Percentiles rank a stretch among this genome's conserved stretches.
Conservation (phyloP, 2,329 filamentous ascomycete species). For the Monosporascus cannonballus region DNA sequence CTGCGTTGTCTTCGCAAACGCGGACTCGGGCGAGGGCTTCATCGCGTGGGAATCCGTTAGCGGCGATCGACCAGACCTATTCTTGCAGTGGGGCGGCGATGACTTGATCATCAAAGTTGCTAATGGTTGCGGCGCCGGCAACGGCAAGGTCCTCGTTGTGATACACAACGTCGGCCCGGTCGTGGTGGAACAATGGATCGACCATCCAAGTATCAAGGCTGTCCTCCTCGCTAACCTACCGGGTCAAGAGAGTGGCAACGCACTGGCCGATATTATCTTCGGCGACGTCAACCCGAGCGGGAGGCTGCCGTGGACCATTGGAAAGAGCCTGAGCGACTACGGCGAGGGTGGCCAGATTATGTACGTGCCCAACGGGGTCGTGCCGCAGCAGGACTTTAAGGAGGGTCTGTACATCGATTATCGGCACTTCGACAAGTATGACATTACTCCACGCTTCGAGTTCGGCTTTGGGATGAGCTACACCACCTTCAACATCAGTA, state of each 20-base stretch:
- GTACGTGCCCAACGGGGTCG: slow-evolving; percentile 60
- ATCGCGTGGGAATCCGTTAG: slow-evolving; percentile 54
- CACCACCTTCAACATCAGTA: slow-evolving; percentile 61
- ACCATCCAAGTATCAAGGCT: slow-evolving; percentile 69
- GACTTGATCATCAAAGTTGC: slow-evolving; percentile 68
- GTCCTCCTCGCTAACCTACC: slow-evolving; percentile 81
- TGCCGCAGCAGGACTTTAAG: slow-evolving; percentile 75
- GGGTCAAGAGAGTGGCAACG: slow-evolving; percentile 79
- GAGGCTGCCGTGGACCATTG: slow-evolving; percentile 84
- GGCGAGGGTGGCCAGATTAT: slow-evolving; percentile 65
- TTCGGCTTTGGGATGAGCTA: slow-evolving; percentile 86
- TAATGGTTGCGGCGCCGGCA: slow-evolving; percentile 54
- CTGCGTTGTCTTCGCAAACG: slow-evolving; percentile 81
- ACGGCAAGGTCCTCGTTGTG: slow-evolving; percentile 71
- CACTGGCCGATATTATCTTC: slow-evolving; percentile 72
- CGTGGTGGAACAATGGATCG: slow-evolving; percentile 73
- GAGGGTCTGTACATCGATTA: slow-evolving; percentile 89
- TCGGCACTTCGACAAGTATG: slow-evolving; percentile 74
- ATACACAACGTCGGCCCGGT: slow-evolving; percentile 82
- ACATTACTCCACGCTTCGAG: slow-evolving; percentile 70
- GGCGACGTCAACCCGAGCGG: slow-evolving; percentile 73
- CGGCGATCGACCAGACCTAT: slow-evolving; percentile 73
- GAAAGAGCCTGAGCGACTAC: slow-evolving; percentile 67
- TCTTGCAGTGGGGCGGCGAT: slow-evolving; percentile 73
- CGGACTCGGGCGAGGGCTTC: slow-evolving; percentile 79